Percentiles rank a stretch among this genome's conserved stretches.
Conservation (phyloP, 2,329 filamentous ascomycete genomes). For the Fusarium fujikuroi region DNA sequence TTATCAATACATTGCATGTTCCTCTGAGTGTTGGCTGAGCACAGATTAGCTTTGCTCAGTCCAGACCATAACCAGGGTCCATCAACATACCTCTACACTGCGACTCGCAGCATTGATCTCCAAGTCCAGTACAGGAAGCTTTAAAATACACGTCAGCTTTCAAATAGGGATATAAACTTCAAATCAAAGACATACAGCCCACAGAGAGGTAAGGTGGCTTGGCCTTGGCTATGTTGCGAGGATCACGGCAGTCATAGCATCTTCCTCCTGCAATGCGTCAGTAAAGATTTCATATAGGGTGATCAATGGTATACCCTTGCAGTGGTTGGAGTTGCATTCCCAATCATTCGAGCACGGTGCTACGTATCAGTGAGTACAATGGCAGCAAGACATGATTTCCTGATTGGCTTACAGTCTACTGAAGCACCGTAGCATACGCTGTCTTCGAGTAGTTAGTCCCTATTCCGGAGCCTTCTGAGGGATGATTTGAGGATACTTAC, state of each 20-base stretch:
- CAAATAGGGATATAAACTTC: accelerated
- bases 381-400: too few species aligned
- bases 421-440: background rate
- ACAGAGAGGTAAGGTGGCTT: background rate
- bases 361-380: background rate
- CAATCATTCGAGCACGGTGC: background rate
- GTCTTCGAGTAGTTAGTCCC: background rate
- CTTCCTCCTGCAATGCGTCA: background rate
- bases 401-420: background rate
- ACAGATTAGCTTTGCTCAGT: background rate
- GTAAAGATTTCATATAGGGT: too few species aligned
- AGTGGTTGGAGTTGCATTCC: background rate
- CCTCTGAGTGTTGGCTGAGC: background rate
- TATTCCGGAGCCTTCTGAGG: background rate
- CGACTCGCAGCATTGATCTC: background rate
- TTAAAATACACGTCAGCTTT: background rate
- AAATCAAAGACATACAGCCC: background rate
- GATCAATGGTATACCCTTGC: background rate
- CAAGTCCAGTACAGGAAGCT: background rate
- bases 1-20: background rate
- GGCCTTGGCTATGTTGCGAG: too few species aligned
- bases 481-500: background rate
- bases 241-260: background rate
- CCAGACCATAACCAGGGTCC: accelerated
- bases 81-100: background rate